phyloP scores from a whole-genome alignment of 495 filamentous ascomycete genomes.

The Hypoxylon lienhwacheense region DNA sequence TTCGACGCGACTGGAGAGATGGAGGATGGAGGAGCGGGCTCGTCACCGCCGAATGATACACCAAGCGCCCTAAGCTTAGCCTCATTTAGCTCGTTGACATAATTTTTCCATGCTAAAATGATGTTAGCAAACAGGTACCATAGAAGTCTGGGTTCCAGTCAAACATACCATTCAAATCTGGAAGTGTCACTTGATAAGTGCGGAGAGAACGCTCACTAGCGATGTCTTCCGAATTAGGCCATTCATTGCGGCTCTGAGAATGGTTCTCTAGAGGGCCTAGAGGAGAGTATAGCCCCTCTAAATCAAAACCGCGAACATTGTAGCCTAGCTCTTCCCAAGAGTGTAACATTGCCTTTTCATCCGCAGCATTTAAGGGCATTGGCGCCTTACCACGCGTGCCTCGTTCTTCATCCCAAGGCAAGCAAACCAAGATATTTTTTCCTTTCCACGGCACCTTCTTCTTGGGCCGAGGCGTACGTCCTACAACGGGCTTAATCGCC shows the following conservation, averaged over 20 bases:
- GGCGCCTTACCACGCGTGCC: constrained; percentile 60
- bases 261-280: constrained; percentile 39
- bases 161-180: constrained; percentile 61
- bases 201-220: constrained; percentile 54
- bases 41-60: constrained; percentile 74
- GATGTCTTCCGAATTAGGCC: constrained; percentile 67
- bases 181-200: constrained; percentile 68
- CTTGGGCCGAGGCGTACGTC: constrained; percentile 50
- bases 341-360: constrained; percentile 66
- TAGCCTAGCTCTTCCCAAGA: constrained; percentile 77
- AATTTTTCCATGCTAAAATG: constrained; percentile 74
- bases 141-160: neutral
- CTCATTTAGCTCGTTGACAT: constrained; percentile 79
- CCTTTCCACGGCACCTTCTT: constrained; percentile 68
- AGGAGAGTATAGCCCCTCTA: constrained; percentile 50
- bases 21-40: constrained; percentile 57
- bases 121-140: constrained; percentile 28
- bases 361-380: constrained; percentile 60
- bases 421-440: constrained; percentile 70
- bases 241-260: constrained; percentile 69
- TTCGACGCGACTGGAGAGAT: constrained; percentile 52
- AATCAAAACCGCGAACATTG: constrained; percentile 69
- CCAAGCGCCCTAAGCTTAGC: constrained; percentile 89
- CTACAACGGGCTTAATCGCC: constrained; percentile 34
- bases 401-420: constrained; percentile 70